phyloP scores from a whole-genome alignment of 345 rosid species.

The Eucalyptus polybractea region DNA sequence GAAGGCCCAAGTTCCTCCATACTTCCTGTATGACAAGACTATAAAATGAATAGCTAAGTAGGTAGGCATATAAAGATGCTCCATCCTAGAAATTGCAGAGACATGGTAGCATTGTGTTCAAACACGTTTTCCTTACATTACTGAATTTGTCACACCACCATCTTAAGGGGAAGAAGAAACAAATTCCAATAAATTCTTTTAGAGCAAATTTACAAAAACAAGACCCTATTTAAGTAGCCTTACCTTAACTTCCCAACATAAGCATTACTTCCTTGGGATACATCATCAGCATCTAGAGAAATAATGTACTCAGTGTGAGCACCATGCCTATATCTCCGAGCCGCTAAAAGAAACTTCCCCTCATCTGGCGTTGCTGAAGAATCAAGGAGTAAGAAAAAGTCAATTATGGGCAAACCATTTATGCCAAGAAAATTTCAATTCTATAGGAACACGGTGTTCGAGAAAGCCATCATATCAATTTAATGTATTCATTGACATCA shows the following conservation, averaged over 20 bases:
- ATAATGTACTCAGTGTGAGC: conserved; percentile 78
- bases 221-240: background rate
- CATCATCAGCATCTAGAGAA: conserved; percentile 74
- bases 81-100: background rate
- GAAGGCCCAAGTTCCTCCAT: background rate
- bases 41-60: background rate
- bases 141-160: background rate
- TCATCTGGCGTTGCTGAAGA: conserved; percentile 58
- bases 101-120: background rate
- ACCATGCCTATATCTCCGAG: conserved; percentile 68
- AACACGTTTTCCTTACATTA: background rate
- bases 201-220: background rate
- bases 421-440: background rate
- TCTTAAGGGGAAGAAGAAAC: background rate
- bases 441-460: background rate
- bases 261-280: conserved; percentile 93
- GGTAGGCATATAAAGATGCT: background rate
- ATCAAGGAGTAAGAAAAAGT: background rate
- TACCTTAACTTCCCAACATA: conserved; percentile 94
- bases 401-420: background rate
- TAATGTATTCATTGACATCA: background rate
- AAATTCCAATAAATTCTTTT: no score
- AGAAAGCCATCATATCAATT: background rate
- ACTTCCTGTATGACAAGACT: background rate
- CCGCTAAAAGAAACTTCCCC: conserved; percentile 94